Evolutionary conservation across 495 filamentous ascomycete genomes (phyloP).

Genomic region (Tuber calosporum): DNA sequence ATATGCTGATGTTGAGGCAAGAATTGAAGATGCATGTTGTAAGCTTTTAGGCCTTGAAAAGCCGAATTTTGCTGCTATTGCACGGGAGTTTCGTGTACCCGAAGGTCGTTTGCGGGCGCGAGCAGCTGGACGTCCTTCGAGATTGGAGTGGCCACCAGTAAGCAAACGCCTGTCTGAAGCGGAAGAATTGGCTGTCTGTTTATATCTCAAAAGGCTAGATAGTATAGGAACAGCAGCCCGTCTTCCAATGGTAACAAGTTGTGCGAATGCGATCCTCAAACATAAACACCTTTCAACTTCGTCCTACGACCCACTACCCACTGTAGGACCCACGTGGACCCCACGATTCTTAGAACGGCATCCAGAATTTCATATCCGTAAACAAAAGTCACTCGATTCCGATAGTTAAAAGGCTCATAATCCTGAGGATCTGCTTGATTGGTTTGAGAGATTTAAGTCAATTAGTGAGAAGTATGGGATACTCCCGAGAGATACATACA

Average conservation of each 20-base stretch:
- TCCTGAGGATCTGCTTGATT: too few species aligned
- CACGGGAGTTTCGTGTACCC: too few species aligned
- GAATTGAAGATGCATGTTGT: too few species aligned
- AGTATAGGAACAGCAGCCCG: background rate
- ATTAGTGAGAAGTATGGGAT: too few species aligned
- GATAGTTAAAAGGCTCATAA: background rate
- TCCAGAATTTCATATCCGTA: background rate
- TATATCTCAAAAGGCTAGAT: background rate
- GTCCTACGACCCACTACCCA: background rate
- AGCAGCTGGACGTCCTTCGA: background rate
- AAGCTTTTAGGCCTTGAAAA: too few species aligned
- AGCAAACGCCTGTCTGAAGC: background rate
- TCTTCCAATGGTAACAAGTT: background rate
- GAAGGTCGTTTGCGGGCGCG: background rate
- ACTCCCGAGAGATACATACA: background rate
- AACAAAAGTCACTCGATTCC: background rate
- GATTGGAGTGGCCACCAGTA: background rate
- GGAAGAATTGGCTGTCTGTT: background rate
- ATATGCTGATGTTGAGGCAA: too few species aligned
- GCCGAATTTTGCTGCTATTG: too few species aligned
- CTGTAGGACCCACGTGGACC: background rate
- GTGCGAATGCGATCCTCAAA: background rate
- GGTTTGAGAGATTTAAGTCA: too few species aligned
- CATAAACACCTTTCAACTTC: background rate
- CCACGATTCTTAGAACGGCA: background rate